Conservation (phyloP, 805 yeast genomes). For the Starmera quercuum region DNA sequence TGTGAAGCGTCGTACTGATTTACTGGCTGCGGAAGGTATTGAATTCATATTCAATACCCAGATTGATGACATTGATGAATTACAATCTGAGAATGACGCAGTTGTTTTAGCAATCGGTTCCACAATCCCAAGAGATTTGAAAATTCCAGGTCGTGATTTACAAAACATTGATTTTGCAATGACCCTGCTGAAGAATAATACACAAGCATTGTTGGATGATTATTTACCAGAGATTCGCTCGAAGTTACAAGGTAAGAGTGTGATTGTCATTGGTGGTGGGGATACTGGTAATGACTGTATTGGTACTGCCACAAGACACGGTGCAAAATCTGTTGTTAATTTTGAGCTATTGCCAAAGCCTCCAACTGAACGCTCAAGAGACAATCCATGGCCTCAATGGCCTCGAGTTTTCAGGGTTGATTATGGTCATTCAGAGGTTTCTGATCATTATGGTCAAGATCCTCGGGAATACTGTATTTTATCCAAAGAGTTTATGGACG, state of each 20-base stretch:
- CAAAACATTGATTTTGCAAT: slow-evolving; percentile 91
- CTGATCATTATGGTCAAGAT: slow-evolving; percentile 91
- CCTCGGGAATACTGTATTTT: slow-evolving; percentile 95
- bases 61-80: slow-evolving; percentile 74
- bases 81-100: slow-evolving; percentile 64
- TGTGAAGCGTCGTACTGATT: slow-evolving; percentile 88
- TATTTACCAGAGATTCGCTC: slow-evolving; percentile 70
- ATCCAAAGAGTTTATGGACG: slow-evolving; percentile 93
- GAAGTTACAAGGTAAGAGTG: slow-evolving; percentile 76
- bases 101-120: slow-evolving; percentile 91
- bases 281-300: slow-evolving; percentile 99
- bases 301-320: slow-evolving; percentile 96
- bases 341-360: slow-evolving; percentile 94
- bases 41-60: slow-evolving; percentile 69
- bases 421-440: slow-evolving; percentile 94
- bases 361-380: slow-evolving; percentile 75
- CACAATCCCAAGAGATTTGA: slow-evolving; percentile 91
- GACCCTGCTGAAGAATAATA: slow-evolving; percentile 83
- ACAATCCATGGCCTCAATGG: slow-evolving; percentile 99
- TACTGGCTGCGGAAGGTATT: slow-evolving; percentile 86
- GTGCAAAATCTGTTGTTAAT: slow-evolving; percentile 89
- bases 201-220: slow-evolving; percentile 80
- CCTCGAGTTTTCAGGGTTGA: slow-evolving; percentile 96
- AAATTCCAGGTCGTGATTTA: slow-evolving; percentile 88
- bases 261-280: slow-evolving; percentile 98